Conservation (phyloP, 306 rosid genomes). For the Glycyrrhiza uralensis region DNA sequence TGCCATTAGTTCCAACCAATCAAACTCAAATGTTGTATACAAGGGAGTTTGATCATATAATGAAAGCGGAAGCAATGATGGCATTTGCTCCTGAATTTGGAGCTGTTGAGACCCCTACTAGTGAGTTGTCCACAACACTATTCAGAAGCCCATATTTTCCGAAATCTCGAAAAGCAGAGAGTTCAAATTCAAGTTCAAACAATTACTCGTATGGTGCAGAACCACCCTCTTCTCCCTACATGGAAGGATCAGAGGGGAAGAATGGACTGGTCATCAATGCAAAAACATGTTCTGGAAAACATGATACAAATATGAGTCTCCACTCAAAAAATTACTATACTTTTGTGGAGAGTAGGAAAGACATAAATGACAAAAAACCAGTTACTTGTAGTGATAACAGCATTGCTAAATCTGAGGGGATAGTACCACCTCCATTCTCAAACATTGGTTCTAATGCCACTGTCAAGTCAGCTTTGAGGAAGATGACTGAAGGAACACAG, state of each 20-base stretch:
- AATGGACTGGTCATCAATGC: constrained; percentile 45
- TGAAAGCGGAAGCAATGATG: constrained; percentile 95
- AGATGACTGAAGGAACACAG: constrained; percentile 52
- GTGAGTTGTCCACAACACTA: constrained; percentile 69
- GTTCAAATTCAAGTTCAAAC: constrained; percentile 68
- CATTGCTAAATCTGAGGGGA: constrained; percentile 50
- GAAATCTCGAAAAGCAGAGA: constrained; percentile 58
- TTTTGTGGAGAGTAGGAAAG: constrained; percentile 63
- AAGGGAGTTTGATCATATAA: constrained; percentile 82
- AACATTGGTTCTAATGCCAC: constrained; percentile 55
- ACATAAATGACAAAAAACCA: constrained; percentile 49
- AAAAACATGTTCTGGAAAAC: constrained; percentile 47
- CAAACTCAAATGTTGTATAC: constrained; percentile 52
- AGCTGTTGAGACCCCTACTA: constrained; percentile 82
- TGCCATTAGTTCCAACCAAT: constrained; percentile 46
- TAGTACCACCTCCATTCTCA: constrained; percentile 45
- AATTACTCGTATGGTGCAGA: constrained; percentile 79
- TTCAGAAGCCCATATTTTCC: constrained; percentile 89
- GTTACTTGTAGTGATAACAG: constrained; percentile 34
- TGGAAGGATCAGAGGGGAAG: constrained; percentile 71
- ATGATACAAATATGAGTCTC: constrained; percentile 37
- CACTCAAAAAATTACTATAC: constrained; percentile 64
- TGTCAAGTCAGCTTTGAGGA: constrained; percentile 51
- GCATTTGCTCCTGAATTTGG: constrained; percentile 96
- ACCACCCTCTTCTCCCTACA: constrained; percentile 77